Base-by-base conservation (phyloP, 495 filamentous ascomycete genomes). In the Aspergillus kassunensis region DNA sequence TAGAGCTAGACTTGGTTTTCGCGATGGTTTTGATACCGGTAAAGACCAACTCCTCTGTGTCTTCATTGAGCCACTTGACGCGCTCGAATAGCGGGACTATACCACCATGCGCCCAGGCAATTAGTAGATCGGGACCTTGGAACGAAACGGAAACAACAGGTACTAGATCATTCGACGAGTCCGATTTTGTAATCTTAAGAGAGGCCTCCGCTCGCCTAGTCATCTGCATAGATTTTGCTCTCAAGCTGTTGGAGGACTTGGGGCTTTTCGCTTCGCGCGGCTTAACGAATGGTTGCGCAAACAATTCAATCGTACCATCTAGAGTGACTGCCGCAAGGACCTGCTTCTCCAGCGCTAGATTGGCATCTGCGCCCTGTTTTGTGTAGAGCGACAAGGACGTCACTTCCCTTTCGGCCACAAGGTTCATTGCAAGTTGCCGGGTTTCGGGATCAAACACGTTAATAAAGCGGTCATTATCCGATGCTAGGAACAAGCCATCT, bases 101-200 rank as follows among this genome's bases (percentile, higher is more conserved):
- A 42, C 79, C 79, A 39, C 79, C 79, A 56, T 84, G 80, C 6
- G 75, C 68, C 65, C 76, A 82, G 12, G 71, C 79, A 34, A 82
- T 56, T 13, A 74, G 57, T 21, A 83, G 58, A 10, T 79, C 70
- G 1, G 73, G 65, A 9, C 68, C 75, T 44, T 80, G 74, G 58
- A 84, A 74, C 0, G 68, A 61, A 3, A 67, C 68, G 48, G 74
- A 68, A 9, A 80, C 68, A 4, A 81, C 64, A 0, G 71, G 63
- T n/a, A 78, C 70, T 21, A 69, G 63, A 5, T 63, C 57, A 19
- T 67, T 61, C n/a, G 63, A 66, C 10, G 63, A 66, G n/a, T 72
- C 72, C n/a, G 74, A 73, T n/a, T 72, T 66, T 6, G 69, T 63
- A 6, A 84, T 68, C 53, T 71, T 77, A 43, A 84, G 56, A 40